Evolutionary conservation across 176 grass and related monocot genomes (phyloP).

Genomic region (Lolium rigidum): DNA sequence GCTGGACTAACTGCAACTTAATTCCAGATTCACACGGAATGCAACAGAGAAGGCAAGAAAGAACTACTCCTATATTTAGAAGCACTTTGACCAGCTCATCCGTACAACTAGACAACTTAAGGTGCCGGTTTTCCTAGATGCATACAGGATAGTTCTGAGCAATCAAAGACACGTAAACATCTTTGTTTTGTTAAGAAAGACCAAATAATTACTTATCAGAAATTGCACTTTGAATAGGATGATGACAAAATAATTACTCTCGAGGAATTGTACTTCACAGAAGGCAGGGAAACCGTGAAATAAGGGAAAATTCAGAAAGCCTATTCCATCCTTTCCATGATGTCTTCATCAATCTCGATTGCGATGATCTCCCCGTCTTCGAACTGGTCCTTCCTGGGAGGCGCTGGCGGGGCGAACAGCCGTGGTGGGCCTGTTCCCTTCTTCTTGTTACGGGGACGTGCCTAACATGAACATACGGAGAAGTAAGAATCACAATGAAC

Average conservation of each 20-base stretch:
- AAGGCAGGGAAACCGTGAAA: not conserved
- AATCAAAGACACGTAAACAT: not conserved
- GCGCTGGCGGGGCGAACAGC: slow-evolving; percentile 50
- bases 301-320: slow-evolving; percentile 28
- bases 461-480: slow-evolving; percentile 33
- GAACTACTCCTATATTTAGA: not conserved
- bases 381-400: slow-evolving; percentile 71
- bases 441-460: slow-evolving; percentile 68
- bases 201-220: slow-evolving; percentile 25
- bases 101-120: not conserved
- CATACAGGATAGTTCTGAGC: not conserved
- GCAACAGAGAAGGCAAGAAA: slow-evolving; percentile 13
- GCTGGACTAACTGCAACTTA: not conserved
- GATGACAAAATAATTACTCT: slow-evolving; percentile 36
- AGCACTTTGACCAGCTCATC: not conserved
- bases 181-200: not conserved
- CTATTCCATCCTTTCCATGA: slow-evolving; percentile 67
- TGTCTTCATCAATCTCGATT: slow-evolving; percentile 72
- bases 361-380: slow-evolving; percentile 64
- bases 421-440: slow-evolving; percentile 74
- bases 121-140: not conserved
- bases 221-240: slow-evolving; percentile 15
- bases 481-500: slow-evolving; percentile 8
- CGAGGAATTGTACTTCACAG: slow-evolving; percentile 1
- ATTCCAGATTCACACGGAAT: not conserved